phyloP scores from a whole-genome alignment of 441 rosid species.

The Populus hybrid region DNA sequence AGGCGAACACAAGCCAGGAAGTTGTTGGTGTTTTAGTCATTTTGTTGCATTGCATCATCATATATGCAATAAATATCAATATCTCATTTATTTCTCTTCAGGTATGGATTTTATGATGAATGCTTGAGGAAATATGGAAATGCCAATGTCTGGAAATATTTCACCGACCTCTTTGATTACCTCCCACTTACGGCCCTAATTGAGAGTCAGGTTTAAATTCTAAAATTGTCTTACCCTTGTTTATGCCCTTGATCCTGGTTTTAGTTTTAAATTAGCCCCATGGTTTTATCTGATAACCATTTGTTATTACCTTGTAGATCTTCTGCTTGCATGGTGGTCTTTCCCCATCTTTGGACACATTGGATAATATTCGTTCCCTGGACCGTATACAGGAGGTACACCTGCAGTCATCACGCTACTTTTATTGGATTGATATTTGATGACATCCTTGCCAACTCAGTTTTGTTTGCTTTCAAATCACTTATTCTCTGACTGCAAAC shows the following conservation, averaged over 20 bases:
- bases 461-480: background rate
- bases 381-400: conserved; percentile 80
- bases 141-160: conserved; percentile 78
- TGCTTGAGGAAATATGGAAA: conserved; percentile 78
- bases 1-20: background rate
- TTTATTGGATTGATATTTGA: background rate
- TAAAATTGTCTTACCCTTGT: background rate
- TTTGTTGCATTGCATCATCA: background rate
- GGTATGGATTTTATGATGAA: conserved; percentile 80
- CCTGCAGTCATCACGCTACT: background rate
- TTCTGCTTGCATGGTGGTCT: too few relatives aligned
- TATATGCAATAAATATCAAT: background rate
- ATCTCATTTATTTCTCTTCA: conserved; percentile 25
- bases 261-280: too few relatives aligned
- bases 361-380: conserved; percentile 69
- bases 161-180: conserved; percentile 77
- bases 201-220: conserved; percentile 67
- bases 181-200: conserved; percentile 65
- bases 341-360: conserved; percentile 33
- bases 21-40: conserved; percentile 7
- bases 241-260: too few relatives aligned
- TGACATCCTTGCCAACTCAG: background rate
- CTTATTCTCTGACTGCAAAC: background rate
- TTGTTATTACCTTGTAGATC: too few relatives aligned
- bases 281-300: too few relatives aligned